These are phyloP conservation scores for Aspergillus viridinutans DNA, from an alignment of 2,329 filamentous ascomycete species.

Conservation along the genomic window DNA sequence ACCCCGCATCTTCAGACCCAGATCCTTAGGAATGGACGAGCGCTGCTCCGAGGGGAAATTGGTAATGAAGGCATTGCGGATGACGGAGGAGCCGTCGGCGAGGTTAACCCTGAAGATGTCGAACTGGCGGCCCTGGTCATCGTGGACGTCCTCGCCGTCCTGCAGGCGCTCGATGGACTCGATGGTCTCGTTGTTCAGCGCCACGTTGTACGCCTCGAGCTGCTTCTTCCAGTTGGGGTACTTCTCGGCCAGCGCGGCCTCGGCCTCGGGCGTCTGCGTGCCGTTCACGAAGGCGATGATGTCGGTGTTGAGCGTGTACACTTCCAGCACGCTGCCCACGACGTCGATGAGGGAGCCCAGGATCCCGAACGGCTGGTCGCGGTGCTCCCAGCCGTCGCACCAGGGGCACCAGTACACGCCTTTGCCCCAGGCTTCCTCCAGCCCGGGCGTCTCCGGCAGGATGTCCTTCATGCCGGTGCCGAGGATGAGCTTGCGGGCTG, in stretches of 20 bases:
- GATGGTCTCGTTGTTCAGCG: constrained; percentile 56
- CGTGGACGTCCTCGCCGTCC: constrained; percentile 25
- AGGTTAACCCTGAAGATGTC: constrained; percentile 57
- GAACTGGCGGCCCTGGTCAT: constrained; percentile 38
- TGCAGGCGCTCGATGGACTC: constrained; percentile 45
- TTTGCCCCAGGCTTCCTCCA: constrained; percentile 54
- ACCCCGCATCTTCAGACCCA: constrained; percentile 46
- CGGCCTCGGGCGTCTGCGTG: constrained; percentile 47
- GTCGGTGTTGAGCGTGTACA: constrained; percentile 53
- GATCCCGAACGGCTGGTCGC: constrained; percentile 55
- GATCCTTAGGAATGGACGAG: constrained; percentile 44
- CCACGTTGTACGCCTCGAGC: constrained; percentile 49
- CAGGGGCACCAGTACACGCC: constrained; percentile 63
- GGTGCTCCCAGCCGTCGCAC: constrained; percentile 62
- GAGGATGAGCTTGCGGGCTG: constrained; percentile 53
- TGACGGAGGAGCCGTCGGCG: constrained; percentile 40
- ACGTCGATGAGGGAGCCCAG: constrained; percentile 46
- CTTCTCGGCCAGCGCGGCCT: constrained; percentile 36
- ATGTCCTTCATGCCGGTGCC: constrained; percentile 56
- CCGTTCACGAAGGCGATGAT: constrained; percentile 59
- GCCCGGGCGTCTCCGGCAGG: constrained; percentile 52
- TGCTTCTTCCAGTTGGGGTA: constrained; percentile 49
- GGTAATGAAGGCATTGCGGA: constrained; percentile 51
- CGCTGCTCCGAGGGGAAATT: constrained; percentile 48
- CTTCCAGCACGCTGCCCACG: constrained; percentile 47